Evolutionary conservation across 2,329 filamentous ascomycete genomes (phyloP), one percentile per base, ranked within the genome.

Genomic region (Scedosporium dehoogii): DNA sequence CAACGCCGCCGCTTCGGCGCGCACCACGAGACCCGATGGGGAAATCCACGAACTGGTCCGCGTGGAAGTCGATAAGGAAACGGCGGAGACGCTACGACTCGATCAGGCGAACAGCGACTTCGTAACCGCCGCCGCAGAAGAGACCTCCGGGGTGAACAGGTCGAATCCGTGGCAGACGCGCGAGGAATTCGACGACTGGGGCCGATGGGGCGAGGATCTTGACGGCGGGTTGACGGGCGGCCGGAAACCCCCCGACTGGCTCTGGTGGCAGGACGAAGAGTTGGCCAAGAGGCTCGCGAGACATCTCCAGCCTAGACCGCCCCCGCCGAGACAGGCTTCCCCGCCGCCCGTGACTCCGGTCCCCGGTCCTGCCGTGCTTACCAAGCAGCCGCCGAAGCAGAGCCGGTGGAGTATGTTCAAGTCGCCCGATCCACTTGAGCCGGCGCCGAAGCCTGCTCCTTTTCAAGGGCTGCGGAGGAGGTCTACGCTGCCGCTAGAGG

Each of bases 241-340:
- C 3, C 33, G n/a, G 1, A 41, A 61, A 25, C 41, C 58, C 2
- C 63, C 64, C 9, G 58, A 65, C 3, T 73, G 76, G 63, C 59
- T 61, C 25, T 83, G 80, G 79, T 83, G 78, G 75, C 66, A 65
- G 1, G 78, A 83, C 57, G 78, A 78, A 62, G 69, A 68, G 2
- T 74, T 79, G 74, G 79, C 81, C 0, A 65, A 64, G 6, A 75
- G 80, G 0, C 68, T 83, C 10, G 79, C 79, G 10, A 70, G 66
- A 3, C 74, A 76, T 60, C 68, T 83, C 3, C 74, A 77, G 63
- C 78, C 79, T 0, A 53, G 48, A 12, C 21, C 48, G 1, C 66
- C 71, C 10, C 65, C 67, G 1, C 51, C 62, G 33, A 46, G 66
- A 21, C 65, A 64, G 62, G 2, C 58, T 61, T 6, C 33, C 2